A percentile compares a stretch with the other conserved stretches of the same genome.
phyloP scores from a whole-genome alignment of 805 yeast species.

The Saccharomycopsis sp. region DNA sequence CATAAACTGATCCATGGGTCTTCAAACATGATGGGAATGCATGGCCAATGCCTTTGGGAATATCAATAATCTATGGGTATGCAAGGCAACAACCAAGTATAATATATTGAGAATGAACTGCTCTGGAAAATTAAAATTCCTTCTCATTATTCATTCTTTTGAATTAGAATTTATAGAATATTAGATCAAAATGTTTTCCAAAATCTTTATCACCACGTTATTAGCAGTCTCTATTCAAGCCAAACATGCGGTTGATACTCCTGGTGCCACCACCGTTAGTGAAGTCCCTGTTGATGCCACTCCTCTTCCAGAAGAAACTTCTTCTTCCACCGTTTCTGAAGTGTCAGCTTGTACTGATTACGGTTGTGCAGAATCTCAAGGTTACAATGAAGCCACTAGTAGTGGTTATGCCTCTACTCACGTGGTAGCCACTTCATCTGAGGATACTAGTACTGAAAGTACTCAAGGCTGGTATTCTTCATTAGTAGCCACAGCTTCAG shows the following conservation, averaged over 20 bases:
- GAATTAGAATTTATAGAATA: too few species aligned
- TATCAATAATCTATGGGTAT: too few species aligned
- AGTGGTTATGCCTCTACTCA: slow-evolving; percentile 6
- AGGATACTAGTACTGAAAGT: neutral
- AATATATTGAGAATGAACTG: too few species aligned
- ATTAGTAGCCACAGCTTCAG: neutral
- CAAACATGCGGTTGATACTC: slow-evolving; percentile 9
- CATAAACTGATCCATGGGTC: too few species aligned
- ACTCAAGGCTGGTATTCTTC: neutral
- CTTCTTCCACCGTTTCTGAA: neutral
- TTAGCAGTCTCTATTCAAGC: neutral
- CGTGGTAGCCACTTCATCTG: neutral
- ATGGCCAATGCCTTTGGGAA: too few species aligned
- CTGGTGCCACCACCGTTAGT: slow-evolving; percentile 5
- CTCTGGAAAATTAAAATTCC: too few species aligned
- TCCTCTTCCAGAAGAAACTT: neutral
- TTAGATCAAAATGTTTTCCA: too few species aligned
- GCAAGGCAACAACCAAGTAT: too few species aligned
- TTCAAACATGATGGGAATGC: too few species aligned
- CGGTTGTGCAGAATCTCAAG: slow-evolving; percentile 8
- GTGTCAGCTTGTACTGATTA: slow-evolving; percentile 9
- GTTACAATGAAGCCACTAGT: slow-evolving; percentile 1
- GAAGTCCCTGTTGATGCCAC: slow-evolving; percentile 1
- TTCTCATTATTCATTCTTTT: too few species aligned
- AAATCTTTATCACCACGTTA: too few species aligned